These are phyloP conservation scores for Blastobotrys buckinghamii DNA, from an alignment of 1,139 yeast genomes.

Conservation along the genomic window DNA sequence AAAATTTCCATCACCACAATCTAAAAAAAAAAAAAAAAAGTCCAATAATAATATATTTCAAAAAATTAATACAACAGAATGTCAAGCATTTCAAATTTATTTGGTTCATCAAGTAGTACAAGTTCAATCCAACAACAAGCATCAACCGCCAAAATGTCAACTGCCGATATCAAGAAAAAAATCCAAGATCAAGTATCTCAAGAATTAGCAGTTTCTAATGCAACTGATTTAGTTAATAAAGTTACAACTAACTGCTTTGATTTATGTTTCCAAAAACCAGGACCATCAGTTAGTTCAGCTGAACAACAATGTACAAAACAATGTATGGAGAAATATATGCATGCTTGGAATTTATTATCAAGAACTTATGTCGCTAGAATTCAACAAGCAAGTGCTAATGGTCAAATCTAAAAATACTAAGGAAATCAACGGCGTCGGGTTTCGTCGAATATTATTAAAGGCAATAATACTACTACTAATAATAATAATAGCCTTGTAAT, in stretches of 20 bases:
- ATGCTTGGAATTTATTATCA: constrained; percentile 83
- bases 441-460: constrained; percentile 2
- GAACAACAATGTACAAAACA: constrained; percentile 61
- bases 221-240: constrained; percentile 78
- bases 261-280: constrained; percentile 59
- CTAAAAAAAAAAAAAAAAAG: not conserved
- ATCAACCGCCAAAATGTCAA: constrained; percentile 27
- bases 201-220: constrained; percentile 85
- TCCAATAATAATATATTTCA: too few relatives aligned
- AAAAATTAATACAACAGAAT: not conserved
- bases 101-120: constrained; percentile 38
- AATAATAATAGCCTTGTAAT: too few relatives aligned
- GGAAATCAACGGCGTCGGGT: not conserved
- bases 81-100: constrained; percentile 15
- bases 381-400: constrained; percentile 41
- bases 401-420: constrained; percentile 13
- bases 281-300: constrained; percentile 39
- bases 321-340: constrained; percentile 84
- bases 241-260: constrained; percentile 87
- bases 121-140: constrained; percentile 24
- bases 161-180: constrained; percentile 46
- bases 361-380: constrained; percentile 70
- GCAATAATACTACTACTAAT: too few relatives aligned
- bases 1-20: constrained; percentile 1
- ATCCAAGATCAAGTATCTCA: constrained; percentile 68